phyloP scores from a whole-genome alignment of 2,329 filamentous ascomycete genomes.

The Spiromastix sp. region DNA sequence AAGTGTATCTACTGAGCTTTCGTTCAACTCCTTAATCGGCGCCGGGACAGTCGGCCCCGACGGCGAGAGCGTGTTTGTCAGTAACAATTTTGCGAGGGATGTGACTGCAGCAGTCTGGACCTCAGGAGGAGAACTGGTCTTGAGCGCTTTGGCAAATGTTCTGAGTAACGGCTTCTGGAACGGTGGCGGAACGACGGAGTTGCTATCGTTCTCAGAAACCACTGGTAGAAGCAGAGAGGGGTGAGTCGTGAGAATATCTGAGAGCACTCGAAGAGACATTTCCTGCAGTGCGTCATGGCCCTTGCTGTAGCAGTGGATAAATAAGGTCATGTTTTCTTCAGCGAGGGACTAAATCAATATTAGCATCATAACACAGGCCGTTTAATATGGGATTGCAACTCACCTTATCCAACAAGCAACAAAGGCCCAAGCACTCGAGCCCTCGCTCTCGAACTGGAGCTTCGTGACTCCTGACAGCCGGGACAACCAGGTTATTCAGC shows the following conservation, averaged over 20 bases:
- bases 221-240: conserved; percentile 60
- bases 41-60: conserved; percentile 43
- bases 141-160: conserved; percentile 73
- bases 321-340: conserved; percentile 81
- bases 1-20: conserved; percentile 58
- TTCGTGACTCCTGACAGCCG: conserved; percentile 86
- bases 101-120: conserved; percentile 75
- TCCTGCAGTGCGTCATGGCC: conserved; percentile 84
- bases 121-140: conserved; percentile 56
- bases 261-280: conserved; percentile 81
- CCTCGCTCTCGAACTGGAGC: conserved; percentile 86
- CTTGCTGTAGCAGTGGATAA: conserved; percentile 92
- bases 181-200: conserved; percentile 39
- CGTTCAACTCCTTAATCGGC: conserved; percentile 33
- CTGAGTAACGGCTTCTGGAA: conserved; percentile 61
- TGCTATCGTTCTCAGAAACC: conserved; percentile 29
- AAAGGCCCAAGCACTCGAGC: conserved; percentile 78
- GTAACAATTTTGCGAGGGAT: conserved; percentile 74
- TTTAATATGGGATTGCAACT: conserved; percentile 11
- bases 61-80: conserved; percentile 59
- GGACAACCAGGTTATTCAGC: conserved; percentile 93
- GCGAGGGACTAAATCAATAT: conserved; percentile 55
- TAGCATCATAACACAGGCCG: not conserved
- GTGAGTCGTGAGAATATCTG: conserved; percentile 85
- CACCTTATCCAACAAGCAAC: conserved; percentile 77